A percentile compares a stretch with the other conserved stretches of the same genome.
Evolutionary conservation across 2,329 filamentous ascomycete genomes (phyloP).

Genomic region (Hypoxylon sp.): DNA sequence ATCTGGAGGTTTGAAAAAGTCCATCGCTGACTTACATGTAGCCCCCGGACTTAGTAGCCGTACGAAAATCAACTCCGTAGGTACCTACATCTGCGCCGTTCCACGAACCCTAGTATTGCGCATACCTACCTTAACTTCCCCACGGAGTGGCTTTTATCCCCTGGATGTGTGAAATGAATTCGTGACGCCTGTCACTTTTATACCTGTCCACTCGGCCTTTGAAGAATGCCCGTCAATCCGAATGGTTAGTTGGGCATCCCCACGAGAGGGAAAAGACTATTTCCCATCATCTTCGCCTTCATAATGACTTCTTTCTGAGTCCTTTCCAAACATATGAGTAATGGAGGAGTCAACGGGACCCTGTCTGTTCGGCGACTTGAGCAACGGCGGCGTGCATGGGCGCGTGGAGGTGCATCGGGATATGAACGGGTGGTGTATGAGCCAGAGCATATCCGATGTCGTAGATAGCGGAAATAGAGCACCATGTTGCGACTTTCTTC

Average conservation of each 20-base stretch:
- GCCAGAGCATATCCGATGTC: slow-evolving; percentile 28
- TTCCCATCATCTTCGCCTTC: background rate
- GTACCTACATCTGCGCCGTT: slow-evolving; percentile 20
- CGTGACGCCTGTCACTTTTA: slow-evolving; percentile 11
- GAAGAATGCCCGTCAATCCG: slow-evolving; percentile 28
- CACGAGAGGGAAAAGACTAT: slow-evolving; percentile 13
- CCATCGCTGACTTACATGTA: slow-evolving; percentile 15
- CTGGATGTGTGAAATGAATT: slow-evolving; percentile 7
- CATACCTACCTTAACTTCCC: slow-evolving; percentile 27
- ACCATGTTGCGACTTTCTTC: slow-evolving; percentile 25
- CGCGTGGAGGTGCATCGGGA: slow-evolving; percentile 40
- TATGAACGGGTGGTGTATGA: slow-evolving; percentile 30
- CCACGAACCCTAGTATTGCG: slow-evolving; percentile 11
- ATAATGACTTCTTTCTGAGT: slow-evolving; percentile 6
- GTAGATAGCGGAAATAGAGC: slow-evolving; percentile 24
- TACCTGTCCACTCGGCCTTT: slow-evolving; percentile 29
- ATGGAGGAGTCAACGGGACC: slow-evolving; percentile 30
- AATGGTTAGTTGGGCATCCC: slow-evolving; percentile 20
- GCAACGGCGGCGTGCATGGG: slow-evolving; percentile 39
- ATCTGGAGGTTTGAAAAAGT: slow-evolving; percentile 15
- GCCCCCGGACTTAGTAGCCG: slow-evolving; percentile 10
- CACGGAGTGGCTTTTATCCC: slow-evolving; percentile 29
- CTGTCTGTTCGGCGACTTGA: slow-evolving; percentile 29
- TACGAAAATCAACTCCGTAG: slow-evolving; percentile 2
- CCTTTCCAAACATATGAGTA: slow-evolving; percentile 6